A percentile compares a stretch with the other conserved stretches of the same genome.
phyloP scores from a whole-genome alignment of 805 yeast species.

The Cyberlindnera mrakii region DNA sequence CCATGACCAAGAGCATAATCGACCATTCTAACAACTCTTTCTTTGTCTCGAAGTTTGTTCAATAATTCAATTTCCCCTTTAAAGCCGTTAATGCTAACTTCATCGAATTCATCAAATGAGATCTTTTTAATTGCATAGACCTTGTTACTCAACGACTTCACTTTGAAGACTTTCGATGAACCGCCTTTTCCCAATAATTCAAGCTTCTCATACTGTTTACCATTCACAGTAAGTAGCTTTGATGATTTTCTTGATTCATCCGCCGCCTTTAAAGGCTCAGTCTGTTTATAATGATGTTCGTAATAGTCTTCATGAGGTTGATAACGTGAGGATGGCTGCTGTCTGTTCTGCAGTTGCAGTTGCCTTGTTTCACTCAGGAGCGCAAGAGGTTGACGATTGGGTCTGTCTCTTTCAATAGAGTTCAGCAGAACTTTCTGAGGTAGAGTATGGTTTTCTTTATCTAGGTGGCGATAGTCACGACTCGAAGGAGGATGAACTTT shows the following conservation, averaged over 20 bases:
- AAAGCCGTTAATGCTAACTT: slow-evolving; percentile 65
- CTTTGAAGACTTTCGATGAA: slow-evolving; percentile 84
- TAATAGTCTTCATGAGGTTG: slow-evolving; percentile 7
- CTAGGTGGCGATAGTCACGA: neutral
- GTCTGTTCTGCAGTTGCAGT: slow-evolving; percentile 7
- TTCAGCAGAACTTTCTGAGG: neutral
- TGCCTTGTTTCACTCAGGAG: slow-evolving; percentile 10
- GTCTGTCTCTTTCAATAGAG: slow-evolving; percentile 7
- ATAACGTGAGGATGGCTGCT: slow-evolving; percentile 1
- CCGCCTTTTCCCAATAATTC: slow-evolving; percentile 90
- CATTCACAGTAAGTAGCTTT: slow-evolving; percentile 42
- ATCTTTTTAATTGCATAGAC: slow-evolving; percentile 79
- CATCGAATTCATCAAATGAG: slow-evolving; percentile 74
- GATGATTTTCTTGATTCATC: slow-evolving; percentile 16
- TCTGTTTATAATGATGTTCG: slow-evolving; percentile 15
- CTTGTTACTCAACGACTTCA: slow-evolving; percentile 49
- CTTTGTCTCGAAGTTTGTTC: slow-evolving; percentile 48
- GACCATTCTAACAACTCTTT: slow-evolving; percentile 71
- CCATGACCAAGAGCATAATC: slow-evolving; percentile 68
- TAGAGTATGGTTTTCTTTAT: slow-evolving; percentile 11
- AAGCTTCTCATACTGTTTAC: slow-evolving; percentile 59
- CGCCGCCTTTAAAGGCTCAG: slow-evolving; percentile 20
- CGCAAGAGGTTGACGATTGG: slow-evolving; percentile 16
- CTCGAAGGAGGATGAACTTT: slow-evolving; percentile 4
- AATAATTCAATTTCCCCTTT: slow-evolving; percentile 86